Base-by-base conservation (phyloP, 1,139 yeast species). In the Zygosaccharomyces pseudobailii region DNA sequence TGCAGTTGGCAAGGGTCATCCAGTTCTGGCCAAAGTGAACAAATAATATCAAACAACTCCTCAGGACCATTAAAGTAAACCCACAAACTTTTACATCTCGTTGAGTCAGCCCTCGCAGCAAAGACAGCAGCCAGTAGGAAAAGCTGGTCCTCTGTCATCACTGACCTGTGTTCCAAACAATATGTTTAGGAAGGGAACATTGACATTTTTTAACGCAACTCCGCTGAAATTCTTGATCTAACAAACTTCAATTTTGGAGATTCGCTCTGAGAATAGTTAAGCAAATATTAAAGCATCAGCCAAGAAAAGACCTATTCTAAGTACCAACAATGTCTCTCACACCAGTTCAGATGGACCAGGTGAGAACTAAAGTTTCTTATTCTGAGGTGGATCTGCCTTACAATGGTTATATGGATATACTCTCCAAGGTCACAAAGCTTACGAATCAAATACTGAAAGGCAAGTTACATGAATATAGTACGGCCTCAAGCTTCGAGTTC, bases 1-100 rank as follows among this genome's bases (percentile, higher is more conserved):
- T 38, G 28, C 34, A 64, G 43, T 3, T 47, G 36, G 5, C 32
- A 25, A 8, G 67, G 66, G 40, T 59, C 59, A 27, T 54, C 59
- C 20, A 58, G 40, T 47, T 63, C 69, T 21, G 68, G 68, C 65
- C 66, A 63, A 9, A 65, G 46, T 5, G 61, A 59, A 38, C 61
- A 55, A 8, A 60, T 42, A 3, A 52, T 52, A 39, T 62, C 52
- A 19, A 52, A 51, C 10, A 55, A 48, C 5, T 55, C 60, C 41
- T 37, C 43, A 23, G 46, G 38, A 20, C 40, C 37, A 2, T 48
- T 40, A 13, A 41, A 30, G 33, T 39, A 32, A 4, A 40, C 10
- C 19, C 51, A 36, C 8, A 59, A 30, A 32, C 40, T 42, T 23
- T 19, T 30, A 27, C 60, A 43, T 5, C 40, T 50, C 5, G 27